Percentiles rank a stretch among this genome's conserved stretches.
Evolutionary conservation across 345 rosid genomes (phyloP).

Genomic region (Viola odorata): DNA sequence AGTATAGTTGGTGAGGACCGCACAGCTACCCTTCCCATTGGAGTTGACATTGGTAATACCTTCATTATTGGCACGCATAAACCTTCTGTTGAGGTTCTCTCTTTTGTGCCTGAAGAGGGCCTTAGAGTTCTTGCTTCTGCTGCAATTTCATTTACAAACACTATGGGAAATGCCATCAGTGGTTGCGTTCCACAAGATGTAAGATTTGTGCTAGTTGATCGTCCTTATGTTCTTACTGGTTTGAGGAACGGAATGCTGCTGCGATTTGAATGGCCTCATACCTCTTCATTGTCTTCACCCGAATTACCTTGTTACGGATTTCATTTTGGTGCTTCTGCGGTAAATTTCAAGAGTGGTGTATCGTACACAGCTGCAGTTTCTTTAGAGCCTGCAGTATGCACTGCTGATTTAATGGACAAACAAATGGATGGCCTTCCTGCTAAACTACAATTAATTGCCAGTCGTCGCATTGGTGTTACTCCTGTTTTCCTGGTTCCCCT

Average conservation of each 20-base stretch:
- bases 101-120: slow-evolving; percentile 57
- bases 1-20: slow-evolving; percentile 22
- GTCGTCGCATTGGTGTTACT: slow-evolving; percentile 89
- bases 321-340: slow-evolving; percentile 26
- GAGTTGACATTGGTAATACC: slow-evolving; percentile 50
- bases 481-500: slow-evolving; percentile 94
- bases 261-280: slow-evolving; percentile 85
- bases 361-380: slow-evolving; percentile 19
- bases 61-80: slow-evolving; percentile 91
- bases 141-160: slow-evolving; percentile 51
- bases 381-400: slow-evolving; percentile 22
- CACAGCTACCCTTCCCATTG: slow-evolving; percentile 47
- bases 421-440: slow-evolving; percentile 35
- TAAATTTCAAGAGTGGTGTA: slow-evolving; percentile 26
- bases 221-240: slow-evolving; percentile 73
- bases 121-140: slow-evolving; percentile 77
- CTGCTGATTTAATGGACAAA: slow-evolving; percentile 24
- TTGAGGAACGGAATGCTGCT: slow-evolving; percentile 98
- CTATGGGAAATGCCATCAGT: slow-evolving; percentile 65
- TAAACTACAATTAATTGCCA: slow-evolving; percentile 74
- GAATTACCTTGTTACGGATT: slow-evolving; percentile 17
- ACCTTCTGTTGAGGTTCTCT: slow-evolving; percentile 91
- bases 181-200: slow-evolving; percentile 97
- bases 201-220: slow-evolving; percentile 86
- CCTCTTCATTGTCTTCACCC: slow-evolving; percentile 30